Evolutionary conservation across 345 rosid species (phyloP).

Genomic region (Linum usitatissimum): DNA sequence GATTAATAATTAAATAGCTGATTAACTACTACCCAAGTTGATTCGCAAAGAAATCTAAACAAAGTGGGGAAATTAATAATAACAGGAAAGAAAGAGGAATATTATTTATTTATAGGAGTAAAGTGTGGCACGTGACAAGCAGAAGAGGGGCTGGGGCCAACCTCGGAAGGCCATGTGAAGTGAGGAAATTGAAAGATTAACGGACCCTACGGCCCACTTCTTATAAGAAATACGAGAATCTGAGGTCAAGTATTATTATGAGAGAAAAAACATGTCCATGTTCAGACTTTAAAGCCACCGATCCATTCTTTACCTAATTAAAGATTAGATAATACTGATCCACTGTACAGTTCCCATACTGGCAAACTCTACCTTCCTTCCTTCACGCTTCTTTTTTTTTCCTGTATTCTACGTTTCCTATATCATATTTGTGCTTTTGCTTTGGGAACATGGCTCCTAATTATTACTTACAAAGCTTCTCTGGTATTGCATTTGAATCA

Average conservation of each 20-base stretch:
- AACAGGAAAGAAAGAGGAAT: slow-evolving; percentile 13
- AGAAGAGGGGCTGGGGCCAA: slow-evolving; percentile 31
- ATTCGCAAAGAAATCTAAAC: slow-evolving; percentile 2
- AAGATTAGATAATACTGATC: neutral
- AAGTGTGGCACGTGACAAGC: slow-evolving; percentile 52
- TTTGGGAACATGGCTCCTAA: slow-evolving; percentile 29
- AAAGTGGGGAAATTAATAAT: neutral
- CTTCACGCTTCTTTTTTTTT: neutral
- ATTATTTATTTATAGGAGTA: slow-evolving; percentile 20
- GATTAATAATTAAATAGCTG: too few relatives aligned
- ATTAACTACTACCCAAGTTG: too few relatives aligned
- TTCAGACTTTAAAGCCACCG: slow-evolving; percentile 7
- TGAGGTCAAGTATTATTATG: slow-evolving; percentile 7
- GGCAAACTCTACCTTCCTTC: too few relatives aligned
- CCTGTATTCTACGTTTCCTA: neutral
- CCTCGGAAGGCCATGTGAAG: slow-evolving; percentile 39
- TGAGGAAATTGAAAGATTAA: slow-evolving; percentile 6
- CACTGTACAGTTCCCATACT: neutral
- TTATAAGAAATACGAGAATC: slow-evolving; percentile 14
- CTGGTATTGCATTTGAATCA: neutral
- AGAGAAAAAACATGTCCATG: slow-evolving; percentile 24
- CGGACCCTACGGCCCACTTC: slow-evolving; percentile 36
- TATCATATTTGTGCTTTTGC: neutral
- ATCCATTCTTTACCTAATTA: slow-evolving; percentile 1
- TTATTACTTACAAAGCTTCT: slow-evolving; percentile 4